phyloP scores from a whole-genome alignment of 1,139 yeast species.

The Taphrina pruni region DNA sequence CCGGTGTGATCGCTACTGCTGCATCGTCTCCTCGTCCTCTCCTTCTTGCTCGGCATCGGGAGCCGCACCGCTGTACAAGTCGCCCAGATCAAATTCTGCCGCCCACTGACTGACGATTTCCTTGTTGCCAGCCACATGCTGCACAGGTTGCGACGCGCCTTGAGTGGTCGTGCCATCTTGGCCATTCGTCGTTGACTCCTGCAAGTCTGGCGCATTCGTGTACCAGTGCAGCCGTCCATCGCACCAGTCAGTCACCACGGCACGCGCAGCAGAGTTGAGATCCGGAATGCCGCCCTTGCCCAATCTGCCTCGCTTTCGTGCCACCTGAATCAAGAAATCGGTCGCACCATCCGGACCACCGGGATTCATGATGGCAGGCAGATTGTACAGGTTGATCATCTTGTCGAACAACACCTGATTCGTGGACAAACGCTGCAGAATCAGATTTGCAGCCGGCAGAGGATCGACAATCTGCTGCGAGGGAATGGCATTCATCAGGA shows the following conservation, averaged over 20 bases:
- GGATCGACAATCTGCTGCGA: constrained; percentile 88
- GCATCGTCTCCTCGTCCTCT: constrained; percentile 22
- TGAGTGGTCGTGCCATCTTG: constrained; percentile 51
- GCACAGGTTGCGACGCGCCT: constrained; percentile 48
- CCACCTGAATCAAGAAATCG: constrained; percentile 87
- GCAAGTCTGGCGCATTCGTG: constrained; percentile 60
- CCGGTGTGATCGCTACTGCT: constrained; percentile 5
- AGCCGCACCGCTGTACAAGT: constrained; percentile 53
- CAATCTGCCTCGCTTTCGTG: constrained; percentile 88
- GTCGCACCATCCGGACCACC: constrained; percentile 54
- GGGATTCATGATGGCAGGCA: constrained; percentile 75
- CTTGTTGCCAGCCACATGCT: constrained; percentile 66
- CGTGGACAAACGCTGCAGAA: constrained; percentile 71
- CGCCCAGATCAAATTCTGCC: constrained; percentile 89
- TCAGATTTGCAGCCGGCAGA: constrained; percentile 74
- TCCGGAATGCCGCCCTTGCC: constrained; percentile 95
- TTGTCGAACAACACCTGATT: constrained; percentile 71
- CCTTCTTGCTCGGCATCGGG: constrained; percentile 1
- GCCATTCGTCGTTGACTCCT: constrained; percentile 61
- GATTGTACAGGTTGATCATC: constrained; percentile 70
- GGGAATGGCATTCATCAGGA: constrained; percentile 86
- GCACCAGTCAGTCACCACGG: constrained; percentile 93
- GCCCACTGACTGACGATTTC: constrained; percentile 91
- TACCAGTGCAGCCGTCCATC: constrained; percentile 94
- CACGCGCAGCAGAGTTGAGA: constrained; percentile 78